phyloP scores from a whole-genome alignment of 1,139 yeast species.

The Blastobotrys malaysiensis region DNA sequence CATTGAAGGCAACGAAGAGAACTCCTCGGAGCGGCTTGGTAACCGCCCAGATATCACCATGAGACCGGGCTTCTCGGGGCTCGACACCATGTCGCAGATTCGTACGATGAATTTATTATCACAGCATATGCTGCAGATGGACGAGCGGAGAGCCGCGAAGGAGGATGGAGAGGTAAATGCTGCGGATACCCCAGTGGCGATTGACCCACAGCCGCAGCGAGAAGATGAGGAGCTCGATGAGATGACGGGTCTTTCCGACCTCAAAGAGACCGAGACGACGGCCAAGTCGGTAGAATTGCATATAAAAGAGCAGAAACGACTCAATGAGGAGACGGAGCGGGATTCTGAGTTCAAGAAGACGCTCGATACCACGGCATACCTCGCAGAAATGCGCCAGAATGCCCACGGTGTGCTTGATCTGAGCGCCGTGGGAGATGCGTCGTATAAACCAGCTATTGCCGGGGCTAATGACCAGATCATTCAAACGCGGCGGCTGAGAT shows the following conservation, averaged over 20 bases:
- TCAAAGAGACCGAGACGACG: conserved; percentile 46
- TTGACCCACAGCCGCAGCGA: conserved; percentile 8
- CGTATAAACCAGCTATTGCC: conserved; percentile 15
- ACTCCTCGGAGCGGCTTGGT: conserved; percentile 71
- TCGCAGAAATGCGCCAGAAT: not conserved
- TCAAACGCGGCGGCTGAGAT: conserved; percentile 19
- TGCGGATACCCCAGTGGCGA: conserved; percentile 2
- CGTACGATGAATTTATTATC: conserved; percentile 86
- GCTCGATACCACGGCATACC: not conserved
- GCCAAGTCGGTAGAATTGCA: conserved; percentile 53
- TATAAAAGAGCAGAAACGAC: conserved; percentile 26
- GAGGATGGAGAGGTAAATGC: not conserved
- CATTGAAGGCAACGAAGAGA: conserved; percentile 72
- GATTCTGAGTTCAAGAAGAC: conserved; percentile 3
- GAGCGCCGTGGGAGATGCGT: conserved; percentile 17
- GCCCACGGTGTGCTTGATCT: conserved; percentile 18
- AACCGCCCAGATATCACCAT: conserved; percentile 86
- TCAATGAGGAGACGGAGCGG: conserved; percentile 3
- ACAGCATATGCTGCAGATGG: conserved; percentile 68
- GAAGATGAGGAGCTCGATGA: conserved; percentile 37
- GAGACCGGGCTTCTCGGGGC: conserved; percentile 52
- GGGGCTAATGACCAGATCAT: conserved; percentile 24
- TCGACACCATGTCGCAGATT: conserved; percentile 67
- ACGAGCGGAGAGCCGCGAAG: conserved; percentile 26
- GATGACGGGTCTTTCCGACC: conserved; percentile 59